phyloP scores from a whole-genome alignment of 495 filamentous ascomycete genomes.

The Aspergillus ellipticus region DNA sequence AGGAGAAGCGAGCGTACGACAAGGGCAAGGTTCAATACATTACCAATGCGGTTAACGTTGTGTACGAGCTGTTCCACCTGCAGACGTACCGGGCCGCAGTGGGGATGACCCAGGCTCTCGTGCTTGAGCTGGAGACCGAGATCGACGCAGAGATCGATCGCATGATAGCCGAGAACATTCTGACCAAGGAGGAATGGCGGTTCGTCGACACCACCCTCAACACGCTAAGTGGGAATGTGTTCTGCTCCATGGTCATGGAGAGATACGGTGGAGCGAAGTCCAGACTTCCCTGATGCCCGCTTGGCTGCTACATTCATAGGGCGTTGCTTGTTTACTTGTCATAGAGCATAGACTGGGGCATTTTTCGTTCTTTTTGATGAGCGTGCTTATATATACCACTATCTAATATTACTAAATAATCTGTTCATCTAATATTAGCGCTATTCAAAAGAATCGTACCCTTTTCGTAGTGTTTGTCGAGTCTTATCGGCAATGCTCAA shows the following conservation, averaged over 20 bases:
- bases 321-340: too few species aligned
- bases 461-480: too few species aligned
- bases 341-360: too few species aligned
- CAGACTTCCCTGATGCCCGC: background rate
- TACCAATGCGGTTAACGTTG: constrained; percentile 17
- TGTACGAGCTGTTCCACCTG: constrained; percentile 2
- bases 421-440: too few species aligned
- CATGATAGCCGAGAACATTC: background rate
- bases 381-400: too few species aligned
- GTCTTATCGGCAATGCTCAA: too few species aligned
- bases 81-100: constrained; percentile 1
- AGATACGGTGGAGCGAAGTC: constrained; percentile 4
- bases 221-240: constrained; percentile 7
- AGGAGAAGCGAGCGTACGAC: constrained; percentile 11
- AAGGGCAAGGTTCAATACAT: constrained; percentile 6
- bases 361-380: too few species aligned
- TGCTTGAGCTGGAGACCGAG: constrained; percentile 12
- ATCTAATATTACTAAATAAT: too few species aligned
- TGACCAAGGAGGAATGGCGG: constrained; percentile 7
- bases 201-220: constrained; percentile 5
- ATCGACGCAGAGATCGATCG: constrained; percentile 8
- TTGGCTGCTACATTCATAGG: too few species aligned
- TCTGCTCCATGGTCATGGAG: constrained; percentile 5
- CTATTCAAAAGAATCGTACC: too few species aligned
- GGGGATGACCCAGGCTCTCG: constrained; percentile 9